Percentiles rank a stretch among this genome's conserved stretches.
Evolutionary conservation across 805 yeast genomes (phyloP).

Genomic region (Blastobotrys muscicola): DNA sequence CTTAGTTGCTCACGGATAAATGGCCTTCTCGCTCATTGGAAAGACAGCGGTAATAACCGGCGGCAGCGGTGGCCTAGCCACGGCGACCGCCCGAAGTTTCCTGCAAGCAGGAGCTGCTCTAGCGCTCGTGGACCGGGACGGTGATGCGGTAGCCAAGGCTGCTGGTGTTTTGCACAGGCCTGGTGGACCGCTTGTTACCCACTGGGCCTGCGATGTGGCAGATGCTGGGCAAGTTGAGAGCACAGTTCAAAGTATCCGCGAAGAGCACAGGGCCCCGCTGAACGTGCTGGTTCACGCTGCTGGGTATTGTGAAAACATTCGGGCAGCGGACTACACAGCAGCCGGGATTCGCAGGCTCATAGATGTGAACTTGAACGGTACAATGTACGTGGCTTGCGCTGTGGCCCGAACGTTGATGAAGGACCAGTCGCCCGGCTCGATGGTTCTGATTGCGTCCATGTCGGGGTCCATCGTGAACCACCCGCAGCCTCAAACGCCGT

Average conservation of each 20-base stretch:
- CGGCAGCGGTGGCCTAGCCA: constrained; percentile 71
- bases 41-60: constrained; percentile 69
- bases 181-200: constrained; percentile 26
- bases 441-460: constrained; percentile 81
- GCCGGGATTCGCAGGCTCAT: constrained; percentile 56
- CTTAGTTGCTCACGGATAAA: too few species aligned
- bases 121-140: constrained; percentile 61
- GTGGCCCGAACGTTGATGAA: constrained; percentile 59
- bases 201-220: constrained; percentile 70
- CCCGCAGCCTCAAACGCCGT: constrained; percentile 75
- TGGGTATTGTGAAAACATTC: constrained; percentile 75
- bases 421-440: constrained; percentile 48
- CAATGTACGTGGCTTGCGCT: constrained; percentile 64
- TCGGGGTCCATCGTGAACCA: constrained; percentile 77
- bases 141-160: constrained; percentile 48
- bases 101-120: constrained; percentile 70
- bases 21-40: constrained; percentile 30
- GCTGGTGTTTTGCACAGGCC: constrained; percentile 33
- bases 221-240: constrained; percentile 50
- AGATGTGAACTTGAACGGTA: constrained; percentile 66
- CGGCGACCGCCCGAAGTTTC: constrained; percentile 54
- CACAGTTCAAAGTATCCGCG: constrained; percentile 43
- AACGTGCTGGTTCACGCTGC: constrained; percentile 67
- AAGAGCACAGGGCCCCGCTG: constrained; percentile 51
- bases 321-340: constrained; percentile 71